Evolutionary conservation across 2,329 filamentous ascomycete species (phyloP), one percentile per base, ranked within the genome.

Genomic region (Biscogniauxia mediterranea): DNA sequence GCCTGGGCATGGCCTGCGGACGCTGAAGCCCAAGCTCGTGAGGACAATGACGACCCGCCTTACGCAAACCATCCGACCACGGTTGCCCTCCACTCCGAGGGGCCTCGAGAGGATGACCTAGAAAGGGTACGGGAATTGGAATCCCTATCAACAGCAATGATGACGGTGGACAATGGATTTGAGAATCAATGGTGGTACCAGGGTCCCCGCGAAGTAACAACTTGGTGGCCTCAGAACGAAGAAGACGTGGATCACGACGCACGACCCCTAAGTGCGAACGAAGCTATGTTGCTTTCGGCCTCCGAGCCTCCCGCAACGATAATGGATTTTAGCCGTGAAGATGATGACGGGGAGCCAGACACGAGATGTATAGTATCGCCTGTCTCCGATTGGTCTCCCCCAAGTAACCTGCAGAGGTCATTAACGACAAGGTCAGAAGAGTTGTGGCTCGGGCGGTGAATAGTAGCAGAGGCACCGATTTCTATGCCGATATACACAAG

Each of bases 121-220:
- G 71, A 73, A 32, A 67, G 71, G 15, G 73, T 68, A 8, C 66
- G 69, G 17, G 79, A 84, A 52, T 77, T 84, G 2, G 80, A 80
- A 58, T 77, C 79, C 0, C 73, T 85, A 3, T 82, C 81, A 9
- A 77, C 78, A 3, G 83, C 83, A 46, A 79, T 85, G 77, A 79
- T 85, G 74, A 85, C 83, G 2, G 79, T 85, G 2, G 83, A 85
- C 67, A 85, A 84, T 65, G 83, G 83, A 2, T 85, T 85, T 64
- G 83, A 85, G 72, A 79, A 81, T 63, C 82, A 85, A 70, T 84
- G 82, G 82, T 85, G 83, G 82, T 79, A 84, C 65, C 80, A 81
- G 63, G 82, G 81, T 1, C 61, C 62, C 8, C 71, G 76, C 1
- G 72, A 74, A 55, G 63, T 70, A 1, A 70, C 66, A 21, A 61